Evolutionary conservation across 2,329 filamentous ascomycete genomes (phyloP).

Genomic region (Cercospora zeae-maydis): DNA sequence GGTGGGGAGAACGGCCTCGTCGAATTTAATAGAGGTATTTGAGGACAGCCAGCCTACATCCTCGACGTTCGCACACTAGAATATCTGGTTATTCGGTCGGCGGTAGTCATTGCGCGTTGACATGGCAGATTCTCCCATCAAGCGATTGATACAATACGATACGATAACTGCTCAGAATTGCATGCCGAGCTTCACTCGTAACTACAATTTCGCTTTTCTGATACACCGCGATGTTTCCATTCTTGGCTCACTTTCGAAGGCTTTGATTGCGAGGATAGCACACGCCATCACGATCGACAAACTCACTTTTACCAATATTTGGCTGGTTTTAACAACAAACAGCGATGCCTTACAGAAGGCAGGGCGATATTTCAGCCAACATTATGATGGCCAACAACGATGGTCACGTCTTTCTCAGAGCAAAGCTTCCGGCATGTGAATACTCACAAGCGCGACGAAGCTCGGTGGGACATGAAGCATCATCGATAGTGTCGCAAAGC

Average conservation of each 20-base stretch:
- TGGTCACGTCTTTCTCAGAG: too few relatives aligned
- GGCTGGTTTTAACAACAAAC: too few relatives aligned
- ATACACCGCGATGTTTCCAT: background rate
- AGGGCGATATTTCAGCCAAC: background rate
- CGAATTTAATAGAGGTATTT: conserved; percentile 97
- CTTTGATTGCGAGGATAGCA: background rate
- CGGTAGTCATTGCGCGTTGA: too few relatives aligned
- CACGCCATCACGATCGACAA: background rate
- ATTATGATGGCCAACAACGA: too few relatives aligned
- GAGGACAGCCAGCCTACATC: background rate
- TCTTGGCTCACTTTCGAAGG: background rate
- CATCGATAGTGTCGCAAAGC: too few relatives aligned
- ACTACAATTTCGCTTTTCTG: background rate
- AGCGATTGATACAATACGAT: background rate
- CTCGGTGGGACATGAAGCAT: too few relatives aligned
- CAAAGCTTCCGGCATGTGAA: too few relatives aligned
- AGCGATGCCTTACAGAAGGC: background rate
- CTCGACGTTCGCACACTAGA: background rate
- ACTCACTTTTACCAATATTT: background rate
- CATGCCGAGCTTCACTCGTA: background rate
- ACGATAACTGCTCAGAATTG: background rate
- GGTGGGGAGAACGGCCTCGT: conserved; percentile 78
- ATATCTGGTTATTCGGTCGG: too few relatives aligned
- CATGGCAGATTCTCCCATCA: background rate
- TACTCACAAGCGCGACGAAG: too few relatives aligned